Conservation (phyloP, 352 stramenopile genomes). For the Globisporangium spiculum region DNA sequence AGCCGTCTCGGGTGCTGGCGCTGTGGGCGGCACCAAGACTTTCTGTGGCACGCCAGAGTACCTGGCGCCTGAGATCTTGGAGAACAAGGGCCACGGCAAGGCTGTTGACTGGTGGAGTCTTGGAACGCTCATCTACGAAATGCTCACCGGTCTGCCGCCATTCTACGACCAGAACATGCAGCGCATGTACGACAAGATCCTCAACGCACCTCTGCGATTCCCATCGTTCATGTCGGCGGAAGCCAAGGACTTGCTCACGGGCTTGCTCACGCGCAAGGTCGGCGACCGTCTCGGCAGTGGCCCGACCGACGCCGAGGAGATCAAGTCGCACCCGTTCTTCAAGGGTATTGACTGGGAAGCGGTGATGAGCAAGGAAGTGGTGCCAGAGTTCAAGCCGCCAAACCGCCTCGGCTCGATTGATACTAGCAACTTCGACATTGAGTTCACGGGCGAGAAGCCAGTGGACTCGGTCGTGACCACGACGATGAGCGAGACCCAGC, state of each 20-base stretch:
- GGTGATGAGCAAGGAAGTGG: slow-evolving; percentile 84
- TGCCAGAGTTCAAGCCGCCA: slow-evolving; percentile 90
- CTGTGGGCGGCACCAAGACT: slow-evolving; percentile 82
- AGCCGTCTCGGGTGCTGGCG: slow-evolving; percentile 79
- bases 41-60: slow-evolving; percentile 96
- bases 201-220: slow-evolving; percentile 87
- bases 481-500: slow-evolving; percentile 88
- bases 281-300: slow-evolving; percentile 84
- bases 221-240: slow-evolving; percentile 90
- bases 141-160: slow-evolving; percentile 89
- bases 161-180: slow-evolving; percentile 96
- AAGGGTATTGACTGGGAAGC: slow-evolving; percentile 90
- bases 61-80: slow-evolving; percentile 92
- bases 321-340: slow-evolving; percentile 93
- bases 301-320: slow-evolving; percentile 87
- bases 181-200: slow-evolving; percentile 94
- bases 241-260: slow-evolving; percentile 82
- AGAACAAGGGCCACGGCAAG: slow-evolving; percentile 93
- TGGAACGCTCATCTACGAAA: slow-evolving; percentile 94
- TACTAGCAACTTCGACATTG: slow-evolving; percentile 93
- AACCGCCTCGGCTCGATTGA: slow-evolving; percentile 88
- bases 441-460: slow-evolving; percentile 92
- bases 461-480: slow-evolving; percentile 90
- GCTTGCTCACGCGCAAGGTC: slow-evolving; percentile 87
- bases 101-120: slow-evolving; percentile 90